A percentile compares a stretch with the other conserved stretches of the same genome.
phyloP scores from a whole-genome alignment of 2,329 filamentous ascomycete species.

The Trichoderma sp. region DNA sequence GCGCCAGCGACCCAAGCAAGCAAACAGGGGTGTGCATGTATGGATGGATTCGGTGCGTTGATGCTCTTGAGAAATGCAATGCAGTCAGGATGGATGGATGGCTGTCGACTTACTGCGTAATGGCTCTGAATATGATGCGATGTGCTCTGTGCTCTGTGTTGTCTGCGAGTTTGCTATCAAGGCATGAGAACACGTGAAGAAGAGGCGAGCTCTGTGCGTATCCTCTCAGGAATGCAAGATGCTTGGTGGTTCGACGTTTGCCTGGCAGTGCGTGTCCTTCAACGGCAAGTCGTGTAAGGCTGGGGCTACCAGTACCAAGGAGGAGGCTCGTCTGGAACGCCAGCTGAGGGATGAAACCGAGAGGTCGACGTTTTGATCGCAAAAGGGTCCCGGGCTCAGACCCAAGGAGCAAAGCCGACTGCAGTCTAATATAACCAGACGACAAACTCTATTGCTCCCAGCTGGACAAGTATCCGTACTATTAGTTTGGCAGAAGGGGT shows the following conservation, averaged over 20 bases:
- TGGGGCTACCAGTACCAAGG: background rate
- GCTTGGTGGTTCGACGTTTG: background rate
- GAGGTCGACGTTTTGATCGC: constrained; percentile 26
- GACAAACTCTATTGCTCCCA: background rate
- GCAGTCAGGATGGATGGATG: background rate
- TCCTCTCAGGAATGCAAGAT: background rate
- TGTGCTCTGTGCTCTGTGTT: background rate
- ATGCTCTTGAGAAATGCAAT: background rate
- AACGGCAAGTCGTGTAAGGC: background rate
- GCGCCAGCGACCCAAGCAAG: constrained; percentile 18
- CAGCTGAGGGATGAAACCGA: constrained; percentile 9
- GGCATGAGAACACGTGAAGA: background rate
- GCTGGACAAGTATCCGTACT: background rate
- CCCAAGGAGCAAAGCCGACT: constrained; percentile 2
- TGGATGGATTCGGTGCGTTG: background rate
- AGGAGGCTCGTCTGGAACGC: background rate
- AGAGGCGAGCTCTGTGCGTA: background rate
- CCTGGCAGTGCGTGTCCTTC: background rate
- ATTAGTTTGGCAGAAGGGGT: background rate
- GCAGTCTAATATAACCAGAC: constrained; percentile 17
- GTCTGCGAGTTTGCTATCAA: background rate
- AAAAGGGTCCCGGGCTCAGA: constrained; percentile 28
- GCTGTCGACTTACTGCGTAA: background rate
- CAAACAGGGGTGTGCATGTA: constrained; percentile 12
- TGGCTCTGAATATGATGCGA: background rate